Conservation (phyloP, 257 asterid species). For the Craterostigma plantagineum region DNA sequence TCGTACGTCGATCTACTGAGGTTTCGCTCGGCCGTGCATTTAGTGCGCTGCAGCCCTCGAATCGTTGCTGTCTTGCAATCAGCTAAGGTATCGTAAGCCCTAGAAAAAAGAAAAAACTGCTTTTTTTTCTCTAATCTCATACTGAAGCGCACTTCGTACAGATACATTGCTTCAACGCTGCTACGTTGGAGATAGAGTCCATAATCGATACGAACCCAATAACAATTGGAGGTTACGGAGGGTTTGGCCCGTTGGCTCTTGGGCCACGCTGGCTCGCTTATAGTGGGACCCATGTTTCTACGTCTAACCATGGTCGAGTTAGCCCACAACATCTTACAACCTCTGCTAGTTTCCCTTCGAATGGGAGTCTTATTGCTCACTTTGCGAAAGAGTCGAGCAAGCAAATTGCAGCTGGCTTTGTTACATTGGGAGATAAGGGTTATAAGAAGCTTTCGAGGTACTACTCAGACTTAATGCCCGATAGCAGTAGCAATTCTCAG, state of each 20-base stretch:
- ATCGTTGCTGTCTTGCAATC: slow-evolving; percentile 68
- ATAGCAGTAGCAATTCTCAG: slow-evolving; percentile 35
- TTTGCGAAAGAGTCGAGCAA: slow-evolving; percentile 93
- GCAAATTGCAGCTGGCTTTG: slow-evolving; percentile 86
- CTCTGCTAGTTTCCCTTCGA: slow-evolving; percentile 44
- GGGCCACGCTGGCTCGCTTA: slow-evolving; percentile 96
- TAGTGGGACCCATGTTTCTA: slow-evolving; percentile 68
- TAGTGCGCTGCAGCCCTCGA: slow-evolving; percentile 74
- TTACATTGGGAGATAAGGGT: slow-evolving; percentile 81
- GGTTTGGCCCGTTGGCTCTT: slow-evolving; percentile 85
- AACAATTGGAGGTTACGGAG: slow-evolving; percentile 34
- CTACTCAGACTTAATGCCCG: slow-evolving; percentile 64
- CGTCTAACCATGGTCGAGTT: slow-evolving; percentile 44
- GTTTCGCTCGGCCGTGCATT: slow-evolving; percentile 70
- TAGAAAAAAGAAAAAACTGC: neutral
- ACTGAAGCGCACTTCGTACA: slow-evolving; percentile 13
- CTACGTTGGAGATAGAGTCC: slow-evolving; percentile 59
- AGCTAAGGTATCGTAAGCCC: slow-evolving; percentile 42
- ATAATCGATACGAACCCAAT: slow-evolving; percentile 78
- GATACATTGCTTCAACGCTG: slow-evolving; percentile 75
- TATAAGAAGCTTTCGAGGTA: slow-evolving; percentile 67
- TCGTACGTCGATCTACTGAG: slow-evolving; percentile 64
- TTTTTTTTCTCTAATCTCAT: slow-evolving; percentile 1
- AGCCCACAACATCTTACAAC: slow-evolving; percentile 63
- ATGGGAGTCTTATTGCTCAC: slow-evolving; percentile 83